A percentile compares a stretch with the other conserved stretches of the same genome.
phyloP scores from a whole-genome alignment of 129 eudicot genomes.

The Pittosporum tobira region DNA sequence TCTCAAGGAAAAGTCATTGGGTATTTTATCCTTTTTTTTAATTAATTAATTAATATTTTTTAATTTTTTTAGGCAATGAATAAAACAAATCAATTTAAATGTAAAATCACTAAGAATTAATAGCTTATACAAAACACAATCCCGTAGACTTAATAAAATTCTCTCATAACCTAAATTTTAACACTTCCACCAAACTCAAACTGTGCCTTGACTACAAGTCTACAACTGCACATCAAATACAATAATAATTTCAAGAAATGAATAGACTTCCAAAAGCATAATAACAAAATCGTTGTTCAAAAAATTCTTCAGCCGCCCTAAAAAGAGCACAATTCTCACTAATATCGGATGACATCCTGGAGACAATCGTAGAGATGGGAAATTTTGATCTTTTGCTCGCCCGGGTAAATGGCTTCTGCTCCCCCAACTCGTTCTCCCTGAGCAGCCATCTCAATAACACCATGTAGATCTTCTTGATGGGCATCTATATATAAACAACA shows the following conservation, averaged over 20 bases:
- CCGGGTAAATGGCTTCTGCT: conserved; percentile 81
- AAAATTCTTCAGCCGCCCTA: neutral
- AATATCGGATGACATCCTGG: conserved; percentile 56
- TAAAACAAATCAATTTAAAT: too few relatives aligned
- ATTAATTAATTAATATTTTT: too few relatives aligned
- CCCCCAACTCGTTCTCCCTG: conserved; percentile 84
- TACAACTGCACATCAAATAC: too few relatives aligned
- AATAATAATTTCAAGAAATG: neutral
- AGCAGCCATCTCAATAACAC: conserved; percentile 96
- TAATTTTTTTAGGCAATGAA: too few relatives aligned
- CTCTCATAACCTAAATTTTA: neutral
- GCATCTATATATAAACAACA: conserved; percentile 62
- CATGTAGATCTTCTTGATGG: conserved; percentile 88
- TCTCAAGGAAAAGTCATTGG: too few relatives aligned
- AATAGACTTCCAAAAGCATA: neutral
- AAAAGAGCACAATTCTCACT: neutral
- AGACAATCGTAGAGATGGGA: conserved; percentile 89
- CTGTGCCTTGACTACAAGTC: neutral
- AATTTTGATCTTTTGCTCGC: conserved; percentile 64
- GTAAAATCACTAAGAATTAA: too few relatives aligned
- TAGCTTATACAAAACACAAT: neutral
- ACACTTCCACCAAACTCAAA: neutral
- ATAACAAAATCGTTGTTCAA: conserved; percentile 23
- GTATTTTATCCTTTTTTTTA: too few relatives aligned
- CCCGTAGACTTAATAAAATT: neutral